These are phyloP conservation scores for Penicillium sp. DNA, from an alignment of 2,329 filamentous ascomycete species.

Conservation along the genomic window DNA sequence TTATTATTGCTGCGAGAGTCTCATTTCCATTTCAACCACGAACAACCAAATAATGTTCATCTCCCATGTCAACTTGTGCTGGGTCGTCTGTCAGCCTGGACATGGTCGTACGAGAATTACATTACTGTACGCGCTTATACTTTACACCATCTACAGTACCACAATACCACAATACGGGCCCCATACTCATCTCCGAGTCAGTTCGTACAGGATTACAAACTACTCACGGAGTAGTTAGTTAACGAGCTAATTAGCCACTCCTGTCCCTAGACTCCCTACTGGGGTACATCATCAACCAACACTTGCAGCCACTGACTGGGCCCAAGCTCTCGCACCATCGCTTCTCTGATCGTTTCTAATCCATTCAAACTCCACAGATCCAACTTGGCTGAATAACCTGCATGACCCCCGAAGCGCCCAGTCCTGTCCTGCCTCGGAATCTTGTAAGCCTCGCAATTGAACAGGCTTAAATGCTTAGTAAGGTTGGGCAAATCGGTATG, in stretches of 20 bases:
- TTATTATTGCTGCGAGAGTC: neutral
- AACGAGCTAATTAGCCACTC: neutral
- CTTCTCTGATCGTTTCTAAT: conserved; percentile 6
- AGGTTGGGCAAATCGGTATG: conserved; percentile 5
- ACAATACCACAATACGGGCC: conserved; percentile 5
- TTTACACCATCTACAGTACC: conserved; percentile 1
- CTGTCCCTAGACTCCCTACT: neutral
- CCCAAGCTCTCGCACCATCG: conserved; percentile 6
- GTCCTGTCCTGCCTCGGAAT: neutral
- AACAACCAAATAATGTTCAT: neutral
- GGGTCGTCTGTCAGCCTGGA: neutral
- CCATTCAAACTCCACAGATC: neutral
- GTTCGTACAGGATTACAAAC: neutral
- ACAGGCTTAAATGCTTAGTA: neutral
- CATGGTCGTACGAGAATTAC: neutral
- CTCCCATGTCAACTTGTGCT: conserved; percentile 1
- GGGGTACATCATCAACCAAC: neutral
- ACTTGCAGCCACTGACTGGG: conserved; percentile 5
- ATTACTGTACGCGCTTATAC: conserved; percentile 7
- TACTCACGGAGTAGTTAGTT: neutral
- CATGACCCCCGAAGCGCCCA: neutral
- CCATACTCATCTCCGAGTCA: conserved; percentile 12
- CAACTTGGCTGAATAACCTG: conserved; percentile 5
- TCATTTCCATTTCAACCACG: neutral
- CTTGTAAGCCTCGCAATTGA: neutral